Evolutionary conservation across 2,329 filamentous ascomycete species (phyloP).

Genomic region (Epichloe hybrida): DNA sequence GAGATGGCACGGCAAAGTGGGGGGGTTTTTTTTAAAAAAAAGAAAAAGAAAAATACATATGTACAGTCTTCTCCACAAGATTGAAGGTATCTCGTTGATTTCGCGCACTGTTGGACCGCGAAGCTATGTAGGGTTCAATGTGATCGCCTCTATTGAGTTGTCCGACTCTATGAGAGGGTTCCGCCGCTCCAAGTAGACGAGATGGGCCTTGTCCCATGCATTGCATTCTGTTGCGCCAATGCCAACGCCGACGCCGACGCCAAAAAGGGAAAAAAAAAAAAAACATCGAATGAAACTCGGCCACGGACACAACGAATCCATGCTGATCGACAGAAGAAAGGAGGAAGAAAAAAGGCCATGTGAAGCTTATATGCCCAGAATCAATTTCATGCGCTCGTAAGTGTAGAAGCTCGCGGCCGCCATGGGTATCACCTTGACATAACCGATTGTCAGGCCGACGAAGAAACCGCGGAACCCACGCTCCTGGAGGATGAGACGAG

Average conservation of each 20-base stretch:
- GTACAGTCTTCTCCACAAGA: no score
- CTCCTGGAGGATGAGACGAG: conserved; percentile 59
- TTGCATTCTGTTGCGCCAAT: neutral
- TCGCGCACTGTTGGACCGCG: no score
- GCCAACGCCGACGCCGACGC: no score
- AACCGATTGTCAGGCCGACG: conserved; percentile 86
- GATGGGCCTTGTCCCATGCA: neutral
- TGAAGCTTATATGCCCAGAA: conserved; percentile 45
- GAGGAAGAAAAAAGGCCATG: neutral
- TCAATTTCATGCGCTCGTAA: conserved; percentile 49
- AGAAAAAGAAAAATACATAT: no score
- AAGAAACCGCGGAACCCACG: conserved; percentile 73
- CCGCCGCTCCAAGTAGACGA: neutral
- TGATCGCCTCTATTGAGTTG: no score
- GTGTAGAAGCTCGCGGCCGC: conserved; percentile 56
- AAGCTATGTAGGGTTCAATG: no score
- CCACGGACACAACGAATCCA: neutral
- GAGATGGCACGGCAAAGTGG: no score
- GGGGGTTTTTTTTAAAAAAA: no score
- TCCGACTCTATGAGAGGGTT: no score
- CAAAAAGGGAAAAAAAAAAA: no score
- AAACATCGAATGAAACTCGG: neutral
- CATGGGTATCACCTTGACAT: conserved; percentile 89
- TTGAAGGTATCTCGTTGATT: no score
- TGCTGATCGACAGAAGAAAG: neutral